phyloP scores from a whole-genome alignment of 176 grass and related monocot genomes.

The Alopecurus myosuroides region DNA sequence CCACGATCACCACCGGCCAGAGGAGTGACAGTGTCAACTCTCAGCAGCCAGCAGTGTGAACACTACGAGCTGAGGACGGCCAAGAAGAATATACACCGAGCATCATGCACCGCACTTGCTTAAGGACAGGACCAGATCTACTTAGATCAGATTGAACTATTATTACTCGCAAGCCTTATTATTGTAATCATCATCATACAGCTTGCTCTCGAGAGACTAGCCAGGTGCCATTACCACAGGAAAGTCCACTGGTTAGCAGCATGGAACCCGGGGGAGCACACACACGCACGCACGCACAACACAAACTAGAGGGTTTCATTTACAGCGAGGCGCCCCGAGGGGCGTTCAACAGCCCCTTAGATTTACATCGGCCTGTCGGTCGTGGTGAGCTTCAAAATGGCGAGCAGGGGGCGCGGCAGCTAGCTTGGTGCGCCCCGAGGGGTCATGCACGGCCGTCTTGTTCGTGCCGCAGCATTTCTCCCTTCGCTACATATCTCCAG shows the following conservation, averaged over 20 bases:
- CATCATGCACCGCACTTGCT: not conserved
- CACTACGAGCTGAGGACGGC: not conserved
- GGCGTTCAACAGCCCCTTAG: not conserved
- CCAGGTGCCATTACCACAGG: constrained; percentile 9
- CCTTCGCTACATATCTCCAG: constrained; percentile 22
- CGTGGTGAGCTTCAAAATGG: constrained; percentile 31
- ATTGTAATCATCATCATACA: constrained; percentile 22
- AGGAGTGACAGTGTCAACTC: not conserved
- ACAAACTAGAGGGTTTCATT: constrained; percentile 36
- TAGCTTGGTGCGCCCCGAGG: not conserved
- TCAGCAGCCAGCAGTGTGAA: not conserved
- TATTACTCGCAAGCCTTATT: constrained; percentile 41
- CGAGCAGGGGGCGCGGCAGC: not conserved
- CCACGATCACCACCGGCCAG: not conserved
- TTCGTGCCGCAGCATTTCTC: constrained; percentile 25
- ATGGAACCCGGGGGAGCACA: not conserved
- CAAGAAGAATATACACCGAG: not conserved
- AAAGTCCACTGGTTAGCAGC: constrained; percentile 41
- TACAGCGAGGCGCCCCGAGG: constrained; percentile 18
- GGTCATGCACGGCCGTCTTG: not conserved
- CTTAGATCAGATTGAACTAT: constrained; percentile 17
- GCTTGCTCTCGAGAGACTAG: constrained; percentile 23
- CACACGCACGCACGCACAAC: not conserved
- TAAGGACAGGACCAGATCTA: not conserved
- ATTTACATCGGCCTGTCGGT: constrained; percentile 27